phyloP scores from a whole-genome alignment of 2,329 filamentous ascomycete genomes.

The Phyllosticta citriasiana region DNA sequence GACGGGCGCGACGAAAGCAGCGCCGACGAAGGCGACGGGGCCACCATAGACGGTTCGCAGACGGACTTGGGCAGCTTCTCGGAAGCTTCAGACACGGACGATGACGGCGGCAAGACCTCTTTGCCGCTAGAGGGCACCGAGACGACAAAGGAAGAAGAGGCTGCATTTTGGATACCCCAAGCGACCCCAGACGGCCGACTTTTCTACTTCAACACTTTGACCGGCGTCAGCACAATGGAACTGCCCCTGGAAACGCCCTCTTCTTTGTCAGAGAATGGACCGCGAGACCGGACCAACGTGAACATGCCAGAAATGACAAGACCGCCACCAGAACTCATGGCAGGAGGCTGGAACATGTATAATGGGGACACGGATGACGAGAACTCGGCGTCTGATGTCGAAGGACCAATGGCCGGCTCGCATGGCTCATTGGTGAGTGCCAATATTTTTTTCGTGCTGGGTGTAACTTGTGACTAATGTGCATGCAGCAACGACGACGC shows the following conservation, averaged over 20 bases:
- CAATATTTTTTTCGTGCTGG: constrained; percentile 14
- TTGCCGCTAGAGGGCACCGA: constrained; percentile 61
- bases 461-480: constrained; percentile 16
- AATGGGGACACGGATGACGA: constrained; percentile 86
- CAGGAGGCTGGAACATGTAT: constrained; percentile 50
- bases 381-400: constrained; percentile 69
- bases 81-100: constrained; percentile 46
- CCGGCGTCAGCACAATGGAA: constrained; percentile 89
- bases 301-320: constrained; percentile 82
- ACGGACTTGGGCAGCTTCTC: constrained; percentile 56
- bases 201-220: constrained; percentile 98
- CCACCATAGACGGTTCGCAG: constrained; percentile 25
- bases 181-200: constrained; percentile 85
- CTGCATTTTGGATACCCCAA: constrained; percentile 97
- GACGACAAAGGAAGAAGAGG: constrained; percentile 63
- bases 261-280: constrained; percentile 70
- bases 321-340: constrained; percentile 84
- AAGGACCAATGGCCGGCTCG: constrained; percentile 65
- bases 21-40: constrained; percentile 32
- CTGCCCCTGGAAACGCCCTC: constrained; percentile 84
- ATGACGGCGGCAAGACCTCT: constrained; percentile 32
- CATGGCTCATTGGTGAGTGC: constrained; percentile 56
- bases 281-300: constrained; percentile 79
- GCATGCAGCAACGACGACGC: constrained; percentile 43
- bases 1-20: constrained; percentile 48